A percentile compares a stretch with the other conserved stretches of the same genome.
These are phyloP conservation scores for Zygosaccharomyces pseudobailii DNA, from an alignment of 1,139 yeast genomes.

Conservation along the genomic window DNA sequence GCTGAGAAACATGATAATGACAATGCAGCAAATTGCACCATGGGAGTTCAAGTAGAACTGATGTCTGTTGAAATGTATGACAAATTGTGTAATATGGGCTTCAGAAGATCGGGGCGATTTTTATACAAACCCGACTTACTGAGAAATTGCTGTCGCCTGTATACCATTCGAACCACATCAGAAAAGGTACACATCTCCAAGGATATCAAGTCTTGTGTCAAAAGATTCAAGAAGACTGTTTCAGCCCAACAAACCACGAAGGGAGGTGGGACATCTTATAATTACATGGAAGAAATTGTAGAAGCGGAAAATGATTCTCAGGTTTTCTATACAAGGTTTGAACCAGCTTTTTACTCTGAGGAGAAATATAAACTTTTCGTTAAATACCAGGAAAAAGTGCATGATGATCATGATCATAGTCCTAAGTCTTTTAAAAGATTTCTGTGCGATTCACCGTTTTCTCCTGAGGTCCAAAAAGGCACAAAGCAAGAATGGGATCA, in stretches of 20 bases:
- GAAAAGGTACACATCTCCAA: slow-evolving; percentile 47
- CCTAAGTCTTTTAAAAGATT: slow-evolving; percentile 53
- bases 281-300: slow-evolving; percentile 36
- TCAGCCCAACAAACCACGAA: slow-evolving; percentile 1
- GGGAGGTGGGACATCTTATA: slow-evolving; percentile 12
- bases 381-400: slow-evolving; percentile 66
- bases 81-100: slow-evolving; percentile 62
- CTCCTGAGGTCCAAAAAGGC: slow-evolving; percentile 31
- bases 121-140: slow-evolving; percentile 70
- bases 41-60: slow-evolving; percentile 48
- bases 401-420: slow-evolving; percentile 52
- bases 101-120: slow-evolving; percentile 71
- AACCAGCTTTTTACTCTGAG: slow-evolving; percentile 46
- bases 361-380: slow-evolving; percentile 65
- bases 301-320: slow-evolving; percentile 27
- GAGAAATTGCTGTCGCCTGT: slow-evolving; percentile 76
- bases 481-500: slow-evolving; percentile 29
- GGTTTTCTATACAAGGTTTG: slow-evolving; percentile 48
- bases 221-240: slow-evolving; percentile 48
- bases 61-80: slow-evolving; percentile 57
- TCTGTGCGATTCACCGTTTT: slow-evolving; percentile 66
- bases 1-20: slow-evolving; percentile 10
- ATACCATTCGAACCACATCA: slow-evolving; percentile 65
- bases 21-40: slow-evolving; percentile 31
- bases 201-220: slow-evolving; percentile 62